Evolutionary conservation across 441 rosid species (phyloP), one percentile per base, ranked within the genome.

Genomic region (Jatropha podagrica): DNA sequence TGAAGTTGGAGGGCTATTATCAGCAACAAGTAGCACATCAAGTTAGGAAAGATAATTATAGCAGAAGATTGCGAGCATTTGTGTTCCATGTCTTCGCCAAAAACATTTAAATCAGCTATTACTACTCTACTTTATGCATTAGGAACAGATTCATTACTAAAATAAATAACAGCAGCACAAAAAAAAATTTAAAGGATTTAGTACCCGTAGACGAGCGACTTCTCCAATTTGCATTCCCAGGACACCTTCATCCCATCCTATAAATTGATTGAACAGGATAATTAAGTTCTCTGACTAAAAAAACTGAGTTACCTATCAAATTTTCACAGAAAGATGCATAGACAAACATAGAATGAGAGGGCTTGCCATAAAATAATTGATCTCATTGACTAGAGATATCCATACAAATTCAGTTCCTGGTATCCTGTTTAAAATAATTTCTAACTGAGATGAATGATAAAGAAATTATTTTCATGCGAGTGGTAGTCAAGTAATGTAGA

Each of bases 201-300:
- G 85, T 88, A 95, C 98, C 98, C 86, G 85, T 52, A 92, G 87
- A 66, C 93, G 96, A 83, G 98, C 97, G 72, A 83, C 85, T 81
- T 95, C 98, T 83, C 97, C 98, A 65, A 91, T 75, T 82, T 92
- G 97, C 98, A 95, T 95, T 77, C 92, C 97, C 82, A 90, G 4
- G 77, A 95, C 98, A 66, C 98, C 98, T 88, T 92, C 98, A 86
- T 95, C 98, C 97, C 97, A 92, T 80, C 98, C 98, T 95, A 78
- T 78, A 82, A 40, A 65, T 17, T n/a, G 11, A 64, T 54, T 56
- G 13, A 9, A 63, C 64, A 73, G 32, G n/a, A 63, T 41, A 38
- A 56, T 54, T 63, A 54, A 78, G 51, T 61, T 66, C 26, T 62
- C 60, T 74, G 23, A 18, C 58, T 15, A 51, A 56, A 10, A 72